Evolutionary conservation across 2,329 filamentous ascomycete species (phyloP), one percentile per base, ranked within the genome.

Genomic region (Pestalotiopsis sp.): DNA sequence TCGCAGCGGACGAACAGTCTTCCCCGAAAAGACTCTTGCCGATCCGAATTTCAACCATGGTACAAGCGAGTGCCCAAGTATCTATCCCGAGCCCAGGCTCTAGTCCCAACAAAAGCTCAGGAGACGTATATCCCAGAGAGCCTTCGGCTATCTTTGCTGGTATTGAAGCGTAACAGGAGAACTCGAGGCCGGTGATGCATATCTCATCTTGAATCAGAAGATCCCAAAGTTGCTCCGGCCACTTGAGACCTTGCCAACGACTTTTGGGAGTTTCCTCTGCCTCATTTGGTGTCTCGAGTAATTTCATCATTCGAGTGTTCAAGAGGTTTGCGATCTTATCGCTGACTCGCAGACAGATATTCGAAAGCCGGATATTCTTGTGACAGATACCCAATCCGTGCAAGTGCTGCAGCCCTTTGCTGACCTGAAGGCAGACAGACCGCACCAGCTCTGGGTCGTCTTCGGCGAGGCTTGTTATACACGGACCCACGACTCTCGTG

Each of bases 291-390:
- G n/a, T 39, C 3, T 17, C 30, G 5, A 61, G 9, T 20, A 61
- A 10, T 22, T 10, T 20, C 17, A 11, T 11, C 58, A 61, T 61
- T 20, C 38, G 26, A 35, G 14, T 6, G 38, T 61, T 30, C 5
- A 30, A n/a, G 10, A 61, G 9, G 3, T 39, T 20, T 22, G 48
- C 5, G 17, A 48, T 55, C 20, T 20, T 13, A n/a, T 48, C n/a
- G 38, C 38, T 55, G 7, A 64, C 39, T 13, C 58, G 57, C 17
- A 68, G 22, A n/a, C 55, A 57, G 17, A 68, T 66, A 22, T 44
- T 68, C 39, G 44, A 52, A 3, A 30, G 64, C 26, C 38, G 22
- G 55, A 68, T 48, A 26, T 65, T 64, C 35, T 63, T 63, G 57
- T 68, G 67, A 35, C 67, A 65, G 7, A 68, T 22, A 10, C 62